phyloP scores from a whole-genome alignment of 805 yeast genomes.

The Cyberlindnera mycetangii region DNA sequence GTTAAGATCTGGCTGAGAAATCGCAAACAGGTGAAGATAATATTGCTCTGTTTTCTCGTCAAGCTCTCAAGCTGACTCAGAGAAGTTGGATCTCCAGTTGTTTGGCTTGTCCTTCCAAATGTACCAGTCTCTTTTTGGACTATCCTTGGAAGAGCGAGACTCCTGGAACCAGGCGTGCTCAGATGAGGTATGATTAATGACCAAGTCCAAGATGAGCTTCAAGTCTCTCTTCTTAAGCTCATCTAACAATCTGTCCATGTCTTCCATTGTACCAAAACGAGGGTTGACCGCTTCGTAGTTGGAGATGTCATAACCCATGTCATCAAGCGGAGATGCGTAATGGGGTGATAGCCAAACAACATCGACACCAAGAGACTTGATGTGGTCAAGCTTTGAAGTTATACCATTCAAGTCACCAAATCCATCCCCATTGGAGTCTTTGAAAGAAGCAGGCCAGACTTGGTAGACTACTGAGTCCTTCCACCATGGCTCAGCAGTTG shows the following conservation, averaged over 20 bases:
- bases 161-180: slow-evolving; percentile 60
- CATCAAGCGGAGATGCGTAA: slow-evolving; percentile 56
- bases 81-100: slow-evolving; percentile 53
- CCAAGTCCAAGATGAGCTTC: slow-evolving; percentile 53
- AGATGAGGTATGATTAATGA: slow-evolving; percentile 54
- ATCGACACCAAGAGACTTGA: slow-evolving; percentile 47
- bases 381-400: slow-evolving; percentile 47
- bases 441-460: slow-evolving; percentile 59
- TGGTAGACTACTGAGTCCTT: slow-evolving; percentile 55
- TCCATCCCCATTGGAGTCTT: slow-evolving; percentile 59
- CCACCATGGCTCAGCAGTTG: slow-evolving; percentile 42
- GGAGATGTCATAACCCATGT: slow-evolving; percentile 61
- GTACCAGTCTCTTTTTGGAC: slow-evolving; percentile 61
- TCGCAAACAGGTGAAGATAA: slow-evolving; percentile 52
- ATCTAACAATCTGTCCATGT: slow-evolving; percentile 45
- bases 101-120: slow-evolving; percentile 57
- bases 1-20: slow-evolving; percentile 56
- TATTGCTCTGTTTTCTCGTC: slow-evolving; percentile 54
- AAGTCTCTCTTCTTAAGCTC: slow-evolving; percentile 48
- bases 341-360: slow-evolving; percentile 57
- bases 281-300: slow-evolving; percentile 51
- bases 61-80: slow-evolving; percentile 56
- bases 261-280: slow-evolving; percentile 53
- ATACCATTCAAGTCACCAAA: slow-evolving; percentile 57
- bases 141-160: slow-evolving; percentile 46